These are phyloP conservation scores for Nicotiana attenuata DNA, from an alignment of 257 asterid species.

Conservation along the genomic window DNA sequence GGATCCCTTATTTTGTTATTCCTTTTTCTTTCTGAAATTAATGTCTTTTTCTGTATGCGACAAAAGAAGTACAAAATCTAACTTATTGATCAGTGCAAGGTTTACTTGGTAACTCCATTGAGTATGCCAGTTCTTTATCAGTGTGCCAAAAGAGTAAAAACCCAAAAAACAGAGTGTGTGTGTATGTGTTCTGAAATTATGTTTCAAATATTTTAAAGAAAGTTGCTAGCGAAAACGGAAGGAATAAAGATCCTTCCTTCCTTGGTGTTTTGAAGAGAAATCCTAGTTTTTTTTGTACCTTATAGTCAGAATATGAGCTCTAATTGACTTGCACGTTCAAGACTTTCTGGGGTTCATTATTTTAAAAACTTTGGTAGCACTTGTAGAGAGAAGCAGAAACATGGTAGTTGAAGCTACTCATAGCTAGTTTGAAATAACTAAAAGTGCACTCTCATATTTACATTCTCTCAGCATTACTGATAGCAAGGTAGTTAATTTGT, in stretches of 20 bases:
- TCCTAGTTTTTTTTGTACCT: neutral
- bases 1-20: neutral
- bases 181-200: neutral
- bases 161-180: too few species aligned
- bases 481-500: too few species aligned
- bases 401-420: too few species aligned
- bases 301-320: too few species aligned
- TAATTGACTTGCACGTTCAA: too few species aligned
- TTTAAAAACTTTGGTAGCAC: too few species aligned
- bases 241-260: neutral
- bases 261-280: neutral
- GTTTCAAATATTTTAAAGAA: neutral
- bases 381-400: too few species aligned
- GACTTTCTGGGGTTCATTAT: neutral
- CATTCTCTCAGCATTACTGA: too few species aligned
- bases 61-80: neutral
- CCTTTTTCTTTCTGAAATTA: neutral
- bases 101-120: neutral
- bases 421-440: too few species aligned
- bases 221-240: neutral
- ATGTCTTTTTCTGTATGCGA: neutral
- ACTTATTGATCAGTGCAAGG: neutral
- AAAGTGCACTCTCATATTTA: too few species aligned
- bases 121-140: neutral
- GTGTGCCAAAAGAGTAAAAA: neutral